phyloP scores from a whole-genome alignment of 2,329 filamentous ascomycete species.

The Fusarium sp. region DNA sequence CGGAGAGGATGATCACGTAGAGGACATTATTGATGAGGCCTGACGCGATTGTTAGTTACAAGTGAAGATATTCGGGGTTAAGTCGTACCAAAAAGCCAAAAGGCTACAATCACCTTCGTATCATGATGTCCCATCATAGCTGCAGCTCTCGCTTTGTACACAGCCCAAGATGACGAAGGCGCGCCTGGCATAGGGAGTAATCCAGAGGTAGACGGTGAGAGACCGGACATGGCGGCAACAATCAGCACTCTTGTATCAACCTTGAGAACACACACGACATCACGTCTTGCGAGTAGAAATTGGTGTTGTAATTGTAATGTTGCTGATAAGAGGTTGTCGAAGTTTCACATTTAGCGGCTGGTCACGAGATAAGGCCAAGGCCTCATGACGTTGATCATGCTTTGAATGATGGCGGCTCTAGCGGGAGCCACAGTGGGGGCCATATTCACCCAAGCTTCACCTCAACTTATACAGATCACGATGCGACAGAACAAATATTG shows the following conservation, averaged over 20 bases:
- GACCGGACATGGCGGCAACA: constrained; percentile 49
- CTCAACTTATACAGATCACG: neutral
- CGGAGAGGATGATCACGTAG: constrained; percentile 96
- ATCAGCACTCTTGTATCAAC: neutral
- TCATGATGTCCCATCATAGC: constrained; percentile 75
- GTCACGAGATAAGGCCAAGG: constrained; percentile 32
- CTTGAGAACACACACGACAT: constrained; percentile 18
- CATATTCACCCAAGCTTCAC: constrained; percentile 5
- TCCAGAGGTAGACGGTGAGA: constrained; percentile 56
- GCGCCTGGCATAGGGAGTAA: constrained; percentile 69
- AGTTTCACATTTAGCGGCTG: constrained; percentile 12
- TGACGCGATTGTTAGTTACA: constrained; percentile 17
- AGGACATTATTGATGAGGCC: constrained; percentile 91
- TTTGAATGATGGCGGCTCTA: constrained; percentile 14
- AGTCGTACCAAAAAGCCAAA: constrained; percentile 89
- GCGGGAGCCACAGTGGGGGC: constrained; percentile 18
- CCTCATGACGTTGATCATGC: constrained; percentile 45
- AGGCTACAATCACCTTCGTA: constrained; percentile 78
- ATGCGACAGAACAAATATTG: neutral
- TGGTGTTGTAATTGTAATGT: neutral
- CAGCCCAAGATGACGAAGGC: constrained; percentile 76
- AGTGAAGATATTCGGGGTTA: accelerated
- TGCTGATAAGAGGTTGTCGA: constrained; percentile 17
- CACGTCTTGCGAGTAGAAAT: neutral
- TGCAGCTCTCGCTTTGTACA: constrained; percentile 74